Percentiles rank a stretch among this genome's conserved stretches.
These are phyloP conservation scores for Rhynchospora breviuscula DNA, from an alignment of 176 grass and related monocot genomes.

Conservation along the genomic window DNA sequence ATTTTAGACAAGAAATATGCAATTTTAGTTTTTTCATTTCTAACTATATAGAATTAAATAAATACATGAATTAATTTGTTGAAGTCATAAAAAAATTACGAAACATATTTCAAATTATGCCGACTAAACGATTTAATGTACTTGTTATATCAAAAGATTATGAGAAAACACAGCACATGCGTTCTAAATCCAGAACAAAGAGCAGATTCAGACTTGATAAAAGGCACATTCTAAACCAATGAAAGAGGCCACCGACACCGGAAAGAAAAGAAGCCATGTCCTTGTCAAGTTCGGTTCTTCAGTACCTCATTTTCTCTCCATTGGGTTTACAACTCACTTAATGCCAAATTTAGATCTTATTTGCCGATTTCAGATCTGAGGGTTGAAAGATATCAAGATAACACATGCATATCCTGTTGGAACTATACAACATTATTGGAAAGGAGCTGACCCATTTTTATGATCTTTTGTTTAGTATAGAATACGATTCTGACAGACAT, in stretches of 20 bases:
- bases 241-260: background rate
- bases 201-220: too few relatives aligned
- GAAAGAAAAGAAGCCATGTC: background rate
- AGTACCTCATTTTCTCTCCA: background rate
- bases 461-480: background rate
- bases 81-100: too few relatives aligned
- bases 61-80: too few relatives aligned
- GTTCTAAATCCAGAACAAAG: too few relatives aligned
- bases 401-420: background rate
- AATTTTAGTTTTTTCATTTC: too few relatives aligned
- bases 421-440: background rate
- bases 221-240: background rate
- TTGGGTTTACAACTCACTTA: background rate
- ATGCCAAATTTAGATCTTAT: background rate
- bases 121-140: too few relatives aligned
- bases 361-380: background rate
- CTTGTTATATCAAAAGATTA: too few relatives aligned
- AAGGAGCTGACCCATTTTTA: background rate
- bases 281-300: background rate
- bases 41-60: too few relatives aligned
- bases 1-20: background rate
- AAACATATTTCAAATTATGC: too few relatives aligned
- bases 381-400: background rate
- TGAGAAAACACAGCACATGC: too few relatives aligned
- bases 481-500: background rate